These are phyloP conservation scores for Dissoconium aciculare DNA, from an alignment of 2,329 filamentous ascomycete genomes.

Conservation along the genomic window DNA sequence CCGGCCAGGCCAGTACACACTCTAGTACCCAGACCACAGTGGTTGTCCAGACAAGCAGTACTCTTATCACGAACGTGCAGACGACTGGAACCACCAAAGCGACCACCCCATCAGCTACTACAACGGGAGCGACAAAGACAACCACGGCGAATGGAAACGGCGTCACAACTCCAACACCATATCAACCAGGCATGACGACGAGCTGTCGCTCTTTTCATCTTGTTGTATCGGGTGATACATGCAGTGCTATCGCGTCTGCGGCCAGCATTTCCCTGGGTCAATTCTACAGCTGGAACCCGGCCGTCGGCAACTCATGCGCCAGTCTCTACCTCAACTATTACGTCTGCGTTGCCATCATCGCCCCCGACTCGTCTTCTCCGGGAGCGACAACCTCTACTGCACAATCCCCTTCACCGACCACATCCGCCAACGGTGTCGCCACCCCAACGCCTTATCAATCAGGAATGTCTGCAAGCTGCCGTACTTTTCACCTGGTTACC, in stretches of 20 bases:
- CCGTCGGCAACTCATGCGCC: slow-evolving; percentile 3
- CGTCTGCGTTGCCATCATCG: slow-evolving; percentile 4
- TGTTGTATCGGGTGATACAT: slow-evolving; percentile 4
- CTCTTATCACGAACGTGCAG: slow-evolving; percentile 6
- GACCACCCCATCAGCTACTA: slow-evolving; percentile 2
- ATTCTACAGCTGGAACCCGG: slow-evolving; percentile 8
- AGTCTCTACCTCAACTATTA: slow-evolving; percentile 4
- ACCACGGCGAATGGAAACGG: slow-evolving; percentile 1
- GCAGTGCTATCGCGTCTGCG: slow-evolving; percentile 1
- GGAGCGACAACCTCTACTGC: not conserved
- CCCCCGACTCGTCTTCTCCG: not conserved
- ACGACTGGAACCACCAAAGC: slow-evolving; percentile 2
- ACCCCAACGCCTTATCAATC: slow-evolving; percentile 4
- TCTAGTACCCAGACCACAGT: slow-evolving; percentile 3
- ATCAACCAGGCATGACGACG: slow-evolving; percentile 3
- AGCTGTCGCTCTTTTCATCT: slow-evolving; percentile 5
- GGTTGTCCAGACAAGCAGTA: slow-evolving; percentile 1
- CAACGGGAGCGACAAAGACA: slow-evolving; percentile 3
- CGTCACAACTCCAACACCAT: slow-evolving; percentile 4
- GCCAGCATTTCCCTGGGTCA: slow-evolving; percentile 4
- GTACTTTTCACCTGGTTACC: slow-evolving; percentile 4
- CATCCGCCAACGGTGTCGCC: slow-evolving; percentile 1
- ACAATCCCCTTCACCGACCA: not conserved
- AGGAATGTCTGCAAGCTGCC: slow-evolving; percentile 5
- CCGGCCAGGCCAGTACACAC: slow-evolving; percentile 2